Base-by-base conservation (phyloP, 495 filamentous ascomycete genomes). In the Lineolata rhizophorae region DNA sequence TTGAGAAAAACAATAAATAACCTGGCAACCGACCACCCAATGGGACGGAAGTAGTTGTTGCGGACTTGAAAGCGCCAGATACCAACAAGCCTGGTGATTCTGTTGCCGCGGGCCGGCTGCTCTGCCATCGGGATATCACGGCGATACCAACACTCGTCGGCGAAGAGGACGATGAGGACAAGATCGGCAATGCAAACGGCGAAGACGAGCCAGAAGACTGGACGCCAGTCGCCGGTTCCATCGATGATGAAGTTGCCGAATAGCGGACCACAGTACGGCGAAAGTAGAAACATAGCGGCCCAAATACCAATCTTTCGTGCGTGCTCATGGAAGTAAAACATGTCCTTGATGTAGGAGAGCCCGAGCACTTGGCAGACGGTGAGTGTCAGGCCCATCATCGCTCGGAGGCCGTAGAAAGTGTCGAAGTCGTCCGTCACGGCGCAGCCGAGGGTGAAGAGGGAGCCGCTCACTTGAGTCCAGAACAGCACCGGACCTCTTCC, bases 261-360 rank as follows among this genome's bases (percentile, higher is more conserved):
- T 0, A 72, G 54, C 0, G 70, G 70, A 0, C 69, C 70, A 20
- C 72, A 44, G 39, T 67, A 74, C 0, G 70, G 69, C 5, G 60
- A 64, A 8, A 71, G 54, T 29, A 65, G 52, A 30, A 64, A 53
- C 18, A 55, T 53, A 14, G 40, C 53, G 29, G 58, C 52, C 65
- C 65, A 70, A 41, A 67, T 57, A 44, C 72, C 71, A 46, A 74
- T 74, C 44, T 71, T 71, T 8, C 65, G 55, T 12, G 56, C 57
- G 31, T 66, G 64, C 37, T 72, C 66, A 36, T 73, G 67, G 47
- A 72, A 61, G 55, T 67, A 74, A 51, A 71, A 74, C 30, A 70
- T 55, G 48, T 73, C 70, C 40, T 72, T 67, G 41, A 73, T 62
- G 43, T 62, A 69, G 54, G 70, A 69, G 13, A 74, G 51, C 1